These are phyloP conservation scores for Sporothrix variecibatus DNA, from an alignment of 2,329 filamentous ascomycete species.

Conservation along the genomic window DNA sequence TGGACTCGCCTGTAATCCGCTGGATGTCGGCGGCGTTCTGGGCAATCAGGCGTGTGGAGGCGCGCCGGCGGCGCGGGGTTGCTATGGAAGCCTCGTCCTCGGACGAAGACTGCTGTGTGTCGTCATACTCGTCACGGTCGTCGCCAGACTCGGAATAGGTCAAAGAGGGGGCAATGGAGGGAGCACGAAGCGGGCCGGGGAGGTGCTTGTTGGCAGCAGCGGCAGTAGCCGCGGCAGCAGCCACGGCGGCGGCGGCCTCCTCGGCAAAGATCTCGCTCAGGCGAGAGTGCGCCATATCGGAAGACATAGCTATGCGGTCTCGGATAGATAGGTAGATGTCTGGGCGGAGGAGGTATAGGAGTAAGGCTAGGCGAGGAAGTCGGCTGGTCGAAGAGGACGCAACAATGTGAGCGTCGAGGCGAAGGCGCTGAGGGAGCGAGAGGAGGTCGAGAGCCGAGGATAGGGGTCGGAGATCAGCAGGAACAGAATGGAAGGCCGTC, in stretches of 20 bases:
- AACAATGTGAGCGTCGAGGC: not conserved
- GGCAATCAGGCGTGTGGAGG: conserved; percentile 68
- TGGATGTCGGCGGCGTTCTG: conserved; percentile 64
- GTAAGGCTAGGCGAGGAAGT: not conserved
- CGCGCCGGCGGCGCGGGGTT: conserved; percentile 56
- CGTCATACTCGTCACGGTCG: conserved; percentile 55
- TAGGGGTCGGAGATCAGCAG: not conserved
- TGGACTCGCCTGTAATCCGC: conserved; percentile 65
- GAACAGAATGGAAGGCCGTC: conserved; percentile 2
- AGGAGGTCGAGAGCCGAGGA: conserved; percentile 3
- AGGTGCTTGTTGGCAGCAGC: conserved; percentile 42
- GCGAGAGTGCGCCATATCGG: conserved; percentile 27
- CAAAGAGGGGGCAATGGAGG: conserved; percentile 61
- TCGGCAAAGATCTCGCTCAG: conserved; percentile 31
- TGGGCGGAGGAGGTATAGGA: not conserved
- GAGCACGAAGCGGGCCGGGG: conserved; percentile 47
- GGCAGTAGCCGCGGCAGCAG: conserved; percentile 38
- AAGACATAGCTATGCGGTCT: conserved; percentile 24
- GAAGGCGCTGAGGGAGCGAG: not conserved
- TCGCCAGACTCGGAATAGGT: conserved; percentile 64
- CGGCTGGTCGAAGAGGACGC: not conserved
- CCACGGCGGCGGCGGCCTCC: conserved; percentile 29
- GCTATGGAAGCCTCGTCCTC: conserved; percentile 29
- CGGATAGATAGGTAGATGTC: not conserved
- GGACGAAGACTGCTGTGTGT: conserved; percentile 45